Base-by-base conservation (phyloP, 805 yeast genomes). In the Saccharomycodes ludwigii region DNA sequence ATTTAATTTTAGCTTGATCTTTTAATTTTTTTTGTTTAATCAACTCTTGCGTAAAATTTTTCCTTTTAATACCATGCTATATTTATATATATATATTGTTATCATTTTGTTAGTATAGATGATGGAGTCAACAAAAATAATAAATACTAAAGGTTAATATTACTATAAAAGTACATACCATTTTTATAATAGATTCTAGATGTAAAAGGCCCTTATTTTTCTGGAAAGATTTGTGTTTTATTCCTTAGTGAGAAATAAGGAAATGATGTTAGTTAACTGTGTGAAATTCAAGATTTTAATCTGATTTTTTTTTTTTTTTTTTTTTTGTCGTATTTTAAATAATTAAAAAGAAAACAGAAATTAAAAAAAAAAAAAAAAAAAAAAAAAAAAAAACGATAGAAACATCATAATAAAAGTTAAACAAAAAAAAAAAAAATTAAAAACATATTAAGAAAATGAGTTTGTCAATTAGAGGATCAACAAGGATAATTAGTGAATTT, bases 401-500 rank as follows among this genome's bases (percentile, higher is more conserved):
- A 15, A 34, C 34, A 9, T 39, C 48, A 13, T 66, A 66, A 18
- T 56, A 62, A 9, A 41, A 64, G 29, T 61, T 73, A 66, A 71
- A 43, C 48, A 73, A 33, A 16, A n/a, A 12, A 5, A n/a, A 24
- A 24, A 14, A 24, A n/a, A 9, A 24, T 12, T 14, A 24, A 14
- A n/a, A n/a, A 24, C 6, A n/a, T 17, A n/a, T n/a, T n/a, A 15
- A 24, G 8, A 16, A 30, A 14, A 46, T 42, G 47, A 34, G 40
- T 4, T 30, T 41, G 5, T 35, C 57, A 1, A 52, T 61, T 9
- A 75, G 75, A 43, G 95, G 95, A 9, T 79, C 93, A 0, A 73
- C 93, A 8, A 72, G 74, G 39, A 63, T 72, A 0, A 83, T 85
- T 1, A 70, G 88, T 1, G 95, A 84, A 54, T 84, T 81, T 55